Evolutionary conservation across 257 asterid genomes (phyloP).

Genomic region (Solanum tarijense): DNA sequence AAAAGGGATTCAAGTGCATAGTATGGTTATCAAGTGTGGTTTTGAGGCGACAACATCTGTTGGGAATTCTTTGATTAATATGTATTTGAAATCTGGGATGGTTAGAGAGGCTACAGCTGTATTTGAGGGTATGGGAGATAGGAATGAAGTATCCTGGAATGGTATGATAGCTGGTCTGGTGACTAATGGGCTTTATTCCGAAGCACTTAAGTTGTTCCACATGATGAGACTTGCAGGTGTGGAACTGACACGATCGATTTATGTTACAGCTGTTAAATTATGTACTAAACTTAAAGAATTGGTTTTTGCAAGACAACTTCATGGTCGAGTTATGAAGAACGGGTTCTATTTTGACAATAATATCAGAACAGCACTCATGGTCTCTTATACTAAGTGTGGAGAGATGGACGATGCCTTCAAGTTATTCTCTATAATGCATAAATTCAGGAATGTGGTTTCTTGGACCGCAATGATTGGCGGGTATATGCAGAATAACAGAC

Average conservation of each 20-base stretch:
- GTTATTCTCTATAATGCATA: conserved; percentile 34
- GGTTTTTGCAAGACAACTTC: conserved; percentile 61
- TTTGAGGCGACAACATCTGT: conserved; percentile 40
- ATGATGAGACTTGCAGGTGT: conserved; percentile 61
- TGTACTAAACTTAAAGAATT: conserved; percentile 55
- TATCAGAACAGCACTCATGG: conserved; percentile 59
- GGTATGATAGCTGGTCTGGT: conserved; percentile 83
- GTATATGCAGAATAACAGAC: conserved; percentile 47
- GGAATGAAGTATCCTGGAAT: conserved; percentile 77
- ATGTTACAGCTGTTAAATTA: conserved; percentile 46
- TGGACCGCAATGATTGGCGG: conserved; percentile 93
- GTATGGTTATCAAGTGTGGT: conserved; percentile 52
- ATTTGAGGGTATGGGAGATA: conserved; percentile 36
- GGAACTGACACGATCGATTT: conserved; percentile 41
- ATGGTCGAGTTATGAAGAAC: conserved; percentile 39
- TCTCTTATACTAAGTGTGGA: conserved; percentile 53
- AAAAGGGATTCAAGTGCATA: conserved; percentile 61
- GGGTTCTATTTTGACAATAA: conserved; percentile 45
- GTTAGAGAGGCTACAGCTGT: conserved; percentile 50
- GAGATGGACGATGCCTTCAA: conserved; percentile 66
- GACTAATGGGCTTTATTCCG: conserved; percentile 45
- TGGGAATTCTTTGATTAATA: conserved; percentile 67
- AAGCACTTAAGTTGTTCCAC: conserved; percentile 54
- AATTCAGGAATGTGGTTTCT: conserved; percentile 56
- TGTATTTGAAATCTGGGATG: conserved; percentile 76